Evolutionary conservation across 2,329 filamentous ascomycete species (phyloP).

Genomic region (Penicillium digitatum): DNA sequence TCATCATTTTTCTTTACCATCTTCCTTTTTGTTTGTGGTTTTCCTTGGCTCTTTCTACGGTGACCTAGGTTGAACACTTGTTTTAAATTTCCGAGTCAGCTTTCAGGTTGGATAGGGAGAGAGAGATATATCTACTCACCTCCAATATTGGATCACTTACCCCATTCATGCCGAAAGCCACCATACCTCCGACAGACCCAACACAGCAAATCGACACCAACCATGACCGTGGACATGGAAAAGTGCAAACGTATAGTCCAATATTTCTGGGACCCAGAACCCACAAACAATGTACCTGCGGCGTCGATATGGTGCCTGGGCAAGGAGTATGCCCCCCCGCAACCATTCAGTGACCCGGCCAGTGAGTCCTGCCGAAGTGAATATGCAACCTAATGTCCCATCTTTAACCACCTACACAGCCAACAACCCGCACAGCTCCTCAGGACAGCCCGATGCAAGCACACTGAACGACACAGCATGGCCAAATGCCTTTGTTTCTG

Average conservation of each 20-base stretch:
- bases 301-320: slow-evolving; percentile 82
- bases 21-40: background rate
- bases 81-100: background rate
- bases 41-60: no score
- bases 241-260: slow-evolving; percentile 79
- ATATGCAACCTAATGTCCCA: background rate
- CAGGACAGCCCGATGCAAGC: slow-evolving; percentile 1
- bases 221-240: slow-evolving; percentile 68
- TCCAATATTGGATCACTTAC: background rate
- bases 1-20: no score
- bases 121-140: background rate
- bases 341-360: background rate
- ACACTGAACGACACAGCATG: slow-evolving; percentile 46
- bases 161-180: background rate
- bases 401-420: background rate
- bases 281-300: slow-evolving; percentile 67
- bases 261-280: slow-evolving; percentile 88
- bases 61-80: background rate
- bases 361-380: background rate
- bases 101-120: background rate
- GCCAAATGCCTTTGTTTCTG: slow-evolving; percentile 80
- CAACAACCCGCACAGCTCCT: background rate
- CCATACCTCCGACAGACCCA: background rate
- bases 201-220: background rate
- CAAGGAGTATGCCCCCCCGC: slow-evolving; percentile 49